These are phyloP conservation scores for Pichia sp. DNA, from an alignment of 1,139 yeast species.

Conservation along the genomic window DNA sequence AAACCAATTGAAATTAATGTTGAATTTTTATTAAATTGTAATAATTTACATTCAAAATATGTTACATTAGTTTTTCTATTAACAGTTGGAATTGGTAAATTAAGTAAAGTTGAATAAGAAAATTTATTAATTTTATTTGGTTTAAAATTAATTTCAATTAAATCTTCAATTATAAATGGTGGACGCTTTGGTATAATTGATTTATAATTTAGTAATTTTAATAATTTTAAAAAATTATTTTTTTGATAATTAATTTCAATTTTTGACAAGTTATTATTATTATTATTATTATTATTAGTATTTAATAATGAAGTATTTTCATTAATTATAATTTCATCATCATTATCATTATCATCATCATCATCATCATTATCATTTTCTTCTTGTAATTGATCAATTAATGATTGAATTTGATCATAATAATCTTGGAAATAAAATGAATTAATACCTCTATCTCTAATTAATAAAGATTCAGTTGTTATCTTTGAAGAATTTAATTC, in stretches of 20 bases:
- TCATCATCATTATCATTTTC: slow-evolving; percentile 10
- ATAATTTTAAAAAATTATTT: slow-evolving; percentile 3
- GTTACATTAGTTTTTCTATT: slow-evolving; percentile 57
- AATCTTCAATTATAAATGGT: slow-evolving; percentile 49
- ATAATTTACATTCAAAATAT: slow-evolving; percentile 66
- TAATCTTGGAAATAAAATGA: slow-evolving; percentile 39
- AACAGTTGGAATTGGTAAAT: slow-evolving; percentile 56
- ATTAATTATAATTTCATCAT: neutral
- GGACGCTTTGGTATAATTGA: slow-evolving; percentile 2
- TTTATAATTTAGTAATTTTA: slow-evolving; percentile 4
- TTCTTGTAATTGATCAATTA: slow-evolving; percentile 19
- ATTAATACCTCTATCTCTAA: slow-evolving; percentile 45
- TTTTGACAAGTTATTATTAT: neutral
- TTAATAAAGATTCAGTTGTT: slow-evolving; percentile 30
- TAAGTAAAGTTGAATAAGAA: slow-evolving; percentile 40
- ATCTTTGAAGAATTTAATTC: slow-evolving; percentile 31
- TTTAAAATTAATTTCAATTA: slow-evolving; percentile 52
- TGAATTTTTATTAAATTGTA: slow-evolving; percentile 38
- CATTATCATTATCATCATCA: slow-evolving; percentile 18
- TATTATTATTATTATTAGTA: neutral
- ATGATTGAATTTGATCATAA: slow-evolving; percentile 27
- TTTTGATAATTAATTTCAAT: slow-evolving; percentile 19
- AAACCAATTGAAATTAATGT: slow-evolving; percentile 68
- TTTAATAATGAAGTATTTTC: slow-evolving; percentile 9
- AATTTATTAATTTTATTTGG: slow-evolving; percentile 32